Evolutionary conservation across 2,329 filamentous ascomycete genomes (phyloP).

Genomic region (Apiospora kogelbergensis): DNA sequence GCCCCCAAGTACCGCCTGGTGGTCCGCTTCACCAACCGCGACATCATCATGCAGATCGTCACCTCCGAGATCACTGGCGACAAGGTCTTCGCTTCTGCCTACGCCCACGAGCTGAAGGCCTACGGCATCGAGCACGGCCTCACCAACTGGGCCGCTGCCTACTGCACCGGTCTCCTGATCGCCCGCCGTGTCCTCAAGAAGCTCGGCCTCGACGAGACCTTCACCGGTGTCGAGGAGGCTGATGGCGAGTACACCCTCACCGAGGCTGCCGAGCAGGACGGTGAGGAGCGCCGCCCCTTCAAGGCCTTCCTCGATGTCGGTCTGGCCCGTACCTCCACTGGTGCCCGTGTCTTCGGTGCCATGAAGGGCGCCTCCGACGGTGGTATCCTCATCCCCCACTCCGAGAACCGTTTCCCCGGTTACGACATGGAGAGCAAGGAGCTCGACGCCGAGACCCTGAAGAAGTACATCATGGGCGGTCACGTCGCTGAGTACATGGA

Average conservation of each 20-base stretch:
- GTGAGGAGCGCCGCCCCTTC: constrained; percentile 96
- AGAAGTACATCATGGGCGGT: constrained; percentile 98
- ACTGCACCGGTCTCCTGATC: constrained; percentile 93
- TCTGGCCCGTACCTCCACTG: constrained; percentile 94
- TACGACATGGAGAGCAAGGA: constrained; percentile 98
- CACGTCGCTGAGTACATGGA: constrained; percentile 99
- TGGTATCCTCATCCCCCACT: constrained; percentile 96
- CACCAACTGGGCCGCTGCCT: constrained; percentile 99
- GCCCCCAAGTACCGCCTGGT: constrained; percentile 99
- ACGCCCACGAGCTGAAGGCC: constrained; percentile 95
- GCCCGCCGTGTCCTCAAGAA: constrained; percentile 97
- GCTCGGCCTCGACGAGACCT: constrained; percentile 91
- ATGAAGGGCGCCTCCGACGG: constrained; percentile 99
- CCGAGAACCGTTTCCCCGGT: constrained; percentile 98
- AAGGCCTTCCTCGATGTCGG: constrained; percentile 99
- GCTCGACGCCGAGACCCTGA: constrained; percentile 93
- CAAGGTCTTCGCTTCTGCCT: constrained; percentile 92
- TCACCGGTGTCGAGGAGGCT: constrained; percentile 93
- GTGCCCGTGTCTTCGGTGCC: constrained; percentile 97
- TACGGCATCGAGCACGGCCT: constrained; percentile 98
- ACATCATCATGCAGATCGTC: constrained; percentile 98
- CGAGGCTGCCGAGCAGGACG: constrained; percentile 87
- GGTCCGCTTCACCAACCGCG: constrained; percentile 98
- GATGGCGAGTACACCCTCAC: constrained; percentile 96
- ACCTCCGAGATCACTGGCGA: constrained; percentile 94